These are phyloP conservation scores for Triticum monococcum DNA, from an alignment of 176 grass and related monocot species.

Conservation along the genomic window DNA sequence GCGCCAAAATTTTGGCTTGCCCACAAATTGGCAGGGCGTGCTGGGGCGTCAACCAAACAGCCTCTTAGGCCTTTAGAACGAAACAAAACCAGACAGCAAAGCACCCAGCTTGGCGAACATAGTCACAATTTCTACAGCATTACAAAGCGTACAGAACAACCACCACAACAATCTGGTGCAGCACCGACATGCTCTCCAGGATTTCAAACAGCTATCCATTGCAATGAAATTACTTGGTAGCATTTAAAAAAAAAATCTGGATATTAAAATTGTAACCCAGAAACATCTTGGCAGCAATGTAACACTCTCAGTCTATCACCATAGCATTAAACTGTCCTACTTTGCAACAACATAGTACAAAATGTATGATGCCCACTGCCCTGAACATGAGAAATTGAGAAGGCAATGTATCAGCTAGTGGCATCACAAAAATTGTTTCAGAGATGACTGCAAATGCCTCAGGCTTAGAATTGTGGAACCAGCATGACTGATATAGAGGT, in stretches of 20 bases:
- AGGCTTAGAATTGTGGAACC: background rate
- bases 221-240: background rate
- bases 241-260: background rate
- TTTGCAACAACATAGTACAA: background rate
- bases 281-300: background rate
- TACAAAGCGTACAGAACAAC: background rate
- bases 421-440: background rate
- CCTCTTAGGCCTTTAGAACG: too few species aligned
- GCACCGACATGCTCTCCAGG: background rate
- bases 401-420: background rate
- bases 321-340: background rate
- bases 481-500: background rate
- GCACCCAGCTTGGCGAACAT: background rate
- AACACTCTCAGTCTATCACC: background rate
- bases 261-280: background rate
- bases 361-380: background rate
- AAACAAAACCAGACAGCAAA: background rate
- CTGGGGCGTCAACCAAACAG: too few species aligned
- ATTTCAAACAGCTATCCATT: background rate
- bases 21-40: too few species aligned
- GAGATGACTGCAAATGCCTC: background rate
- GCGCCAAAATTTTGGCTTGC: too few species aligned
- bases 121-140: background rate
- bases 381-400: conserved; percentile 18
- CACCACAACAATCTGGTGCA: background rate